Base-by-base conservation (phyloP, 495 filamentous ascomycete genomes). In the Margaritispora aquatica region DNA sequence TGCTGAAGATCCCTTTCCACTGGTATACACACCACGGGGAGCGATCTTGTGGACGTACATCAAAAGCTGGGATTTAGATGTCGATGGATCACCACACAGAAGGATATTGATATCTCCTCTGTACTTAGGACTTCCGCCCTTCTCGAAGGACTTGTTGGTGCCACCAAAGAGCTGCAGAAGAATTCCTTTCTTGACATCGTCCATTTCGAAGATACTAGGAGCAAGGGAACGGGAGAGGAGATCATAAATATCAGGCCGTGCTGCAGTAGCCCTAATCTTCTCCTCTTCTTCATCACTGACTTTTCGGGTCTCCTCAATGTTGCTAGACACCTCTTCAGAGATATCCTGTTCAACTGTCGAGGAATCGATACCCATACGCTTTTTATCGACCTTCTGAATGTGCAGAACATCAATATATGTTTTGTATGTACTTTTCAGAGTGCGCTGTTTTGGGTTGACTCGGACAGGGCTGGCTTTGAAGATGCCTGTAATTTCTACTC, bases 131-230 rank as follows among this genome's bases (percentile, higher is more conserved):
- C 88, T 95, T 57, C 92, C 94, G 50, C 94, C 94, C 71, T 96
- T 96, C 64, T 97, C 87, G 70, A 98, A 98, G 0, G 88, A 86
- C 73, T 98, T 98, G 75, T 98, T 98, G n/a, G 94, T 97, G 24
- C 94, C 94, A 17, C 94, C 95, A 68, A 98, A 98, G 49, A 98
- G 79, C 66, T 98, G 94, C 2, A 98, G 84, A 11, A 98, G 77
- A 57, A 98, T 96, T 26, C 94, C 94, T 71, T 98, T 98, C 81
- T 97, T 97, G 34, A 97, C 90, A 69, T 99, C 94, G 59, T 97
- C 95, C 88, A 94, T 90, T 70, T 99, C 94, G 74, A 95, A 97
- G 63, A 99, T 83, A 59, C 90, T 96, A 20, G 94, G 94, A 1
- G 95, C 95, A 22, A 99, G 74, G 0, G 94, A 97, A 15, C 94